Percentiles rank a stretch among this genome's conserved stretches.
These are phyloP conservation scores for Fusarium cicatricum DNA, from an alignment of 2,329 filamentous ascomycete species.

Conservation along the genomic window DNA sequence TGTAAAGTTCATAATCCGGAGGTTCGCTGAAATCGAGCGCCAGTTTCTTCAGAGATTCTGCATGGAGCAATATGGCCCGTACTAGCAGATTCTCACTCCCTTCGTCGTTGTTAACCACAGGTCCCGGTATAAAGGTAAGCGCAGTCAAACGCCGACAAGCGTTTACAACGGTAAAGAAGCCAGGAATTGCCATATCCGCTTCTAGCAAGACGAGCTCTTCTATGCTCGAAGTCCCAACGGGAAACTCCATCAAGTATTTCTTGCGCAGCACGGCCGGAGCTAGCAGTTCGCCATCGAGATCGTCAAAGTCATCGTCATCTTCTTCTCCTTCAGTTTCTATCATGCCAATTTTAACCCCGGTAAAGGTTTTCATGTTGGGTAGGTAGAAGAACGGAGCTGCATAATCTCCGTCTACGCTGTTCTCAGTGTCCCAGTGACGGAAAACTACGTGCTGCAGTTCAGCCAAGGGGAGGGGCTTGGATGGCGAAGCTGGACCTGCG, in stretches of 20 bases:
- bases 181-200: not conserved
- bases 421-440: not conserved
- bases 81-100: not conserved
- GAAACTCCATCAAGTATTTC: not conserved
- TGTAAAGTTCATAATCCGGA: too few species aligned
- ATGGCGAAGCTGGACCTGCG: not conserved
- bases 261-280: not conserved
- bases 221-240: not conserved
- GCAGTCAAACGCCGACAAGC: not conserved
- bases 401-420: not conserved
- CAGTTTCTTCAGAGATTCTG: not conserved
- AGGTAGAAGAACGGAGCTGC: not conserved
- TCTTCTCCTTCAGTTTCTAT: not conserved
- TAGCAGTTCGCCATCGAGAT: not conserved
- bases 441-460: not conserved
- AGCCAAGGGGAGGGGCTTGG: not conserved
- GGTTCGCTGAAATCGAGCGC: not conserved
- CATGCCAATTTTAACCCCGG: not conserved
- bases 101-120: not conserved
- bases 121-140: not conserved
- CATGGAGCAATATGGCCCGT: not conserved
- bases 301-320: not conserved
- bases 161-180: not conserved
- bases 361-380: not conserved
- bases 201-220: not conserved